phyloP scores from a whole-genome alignment of 148 eudicot genomes.

The Mesembryanthemum crystallinum region DNA sequence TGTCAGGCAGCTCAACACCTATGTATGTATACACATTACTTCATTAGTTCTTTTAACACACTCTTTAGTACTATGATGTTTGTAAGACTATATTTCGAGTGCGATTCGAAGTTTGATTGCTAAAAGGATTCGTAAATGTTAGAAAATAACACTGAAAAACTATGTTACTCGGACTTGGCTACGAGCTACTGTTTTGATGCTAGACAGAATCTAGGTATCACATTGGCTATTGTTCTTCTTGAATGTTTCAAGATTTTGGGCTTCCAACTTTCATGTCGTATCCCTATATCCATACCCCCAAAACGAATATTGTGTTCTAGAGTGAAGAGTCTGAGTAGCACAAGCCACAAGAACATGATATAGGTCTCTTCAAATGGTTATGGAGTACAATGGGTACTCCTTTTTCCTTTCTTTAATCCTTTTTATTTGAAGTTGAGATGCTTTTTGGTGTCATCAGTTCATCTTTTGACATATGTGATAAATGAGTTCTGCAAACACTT shows the following conservation, averaged over 20 bases:
- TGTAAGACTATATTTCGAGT: no score
- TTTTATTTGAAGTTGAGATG: not conserved
- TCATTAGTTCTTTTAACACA: not conserved
- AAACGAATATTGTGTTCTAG: not conserved
- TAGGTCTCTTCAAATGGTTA: not conserved
- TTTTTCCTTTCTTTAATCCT: no score
- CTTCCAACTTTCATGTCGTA: not conserved
- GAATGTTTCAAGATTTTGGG: not conserved
- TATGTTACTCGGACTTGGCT: not conserved
- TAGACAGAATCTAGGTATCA: not conserved
- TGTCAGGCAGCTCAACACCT: slow-evolving; percentile 64
- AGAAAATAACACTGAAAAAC: not conserved
- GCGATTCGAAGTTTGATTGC: no score
- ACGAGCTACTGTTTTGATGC: no score
- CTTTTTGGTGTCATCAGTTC: not conserved
- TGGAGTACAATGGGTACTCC: not conserved
- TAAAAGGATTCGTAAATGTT: no score
- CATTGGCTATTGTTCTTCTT: not conserved
- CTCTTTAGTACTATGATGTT: no score
- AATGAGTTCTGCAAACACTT: not conserved
- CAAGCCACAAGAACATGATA: not conserved
- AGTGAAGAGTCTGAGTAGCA: slow-evolving; percentile 1
- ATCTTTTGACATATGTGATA: not conserved
- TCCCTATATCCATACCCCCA: not conserved
- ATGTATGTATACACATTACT: slow-evolving; percentile 30